These are phyloP conservation scores for Xanthoconium separans DNA, from an alignment of 1,284 basidiomycete genomes.

Conservation along the genomic window DNA sequence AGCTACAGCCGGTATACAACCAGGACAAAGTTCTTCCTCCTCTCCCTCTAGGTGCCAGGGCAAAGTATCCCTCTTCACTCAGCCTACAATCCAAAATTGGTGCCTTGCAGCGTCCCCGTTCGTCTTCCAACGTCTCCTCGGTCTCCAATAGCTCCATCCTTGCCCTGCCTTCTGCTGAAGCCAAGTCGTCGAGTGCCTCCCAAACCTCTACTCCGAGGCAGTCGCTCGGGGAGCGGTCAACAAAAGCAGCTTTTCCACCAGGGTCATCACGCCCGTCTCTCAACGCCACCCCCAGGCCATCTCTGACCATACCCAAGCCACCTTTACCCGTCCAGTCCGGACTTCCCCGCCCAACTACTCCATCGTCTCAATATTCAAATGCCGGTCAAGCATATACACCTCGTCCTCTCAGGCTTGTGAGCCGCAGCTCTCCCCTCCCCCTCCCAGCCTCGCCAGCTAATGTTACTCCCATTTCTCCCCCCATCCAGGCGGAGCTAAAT, in stretches of 20 bases:
- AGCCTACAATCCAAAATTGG: constrained; percentile 12
- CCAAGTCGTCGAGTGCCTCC: constrained; percentile 11
- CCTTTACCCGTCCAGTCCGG: constrained; percentile 14
- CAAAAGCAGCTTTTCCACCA: constrained; percentile 12
- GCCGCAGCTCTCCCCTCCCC: constrained; percentile 15
- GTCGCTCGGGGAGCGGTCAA: constrained; percentile 10
- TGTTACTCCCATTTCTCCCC: neutral
- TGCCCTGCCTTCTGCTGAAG: constrained; percentile 2
- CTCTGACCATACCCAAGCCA: constrained; percentile 27
- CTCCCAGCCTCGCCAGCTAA: constrained; percentile 15
- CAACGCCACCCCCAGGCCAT: constrained; percentile 22
- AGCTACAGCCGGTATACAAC: constrained; percentile 8
- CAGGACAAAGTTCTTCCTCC: constrained; percentile 30
- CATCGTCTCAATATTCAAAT: constrained; percentile 10
- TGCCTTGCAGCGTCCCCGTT: constrained; percentile 25
- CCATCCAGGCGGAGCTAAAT: constrained; percentile 13
- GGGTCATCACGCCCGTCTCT: constrained; percentile 20
- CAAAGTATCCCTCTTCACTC: constrained; percentile 21
- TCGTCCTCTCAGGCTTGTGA: constrained; percentile 26
- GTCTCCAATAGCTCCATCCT: constrained; percentile 24
- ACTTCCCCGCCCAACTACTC: constrained; percentile 21
- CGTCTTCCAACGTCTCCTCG: constrained; percentile 30
- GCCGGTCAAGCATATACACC: constrained; percentile 16
- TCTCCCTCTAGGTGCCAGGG: constrained; percentile 17
- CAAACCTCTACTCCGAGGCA: constrained; percentile 13